These are phyloP conservation scores for Phlyctochytrium planicorne DNA, from an alignment of 192 early-diverging fungal genomes.

Conservation along the genomic window DNA sequence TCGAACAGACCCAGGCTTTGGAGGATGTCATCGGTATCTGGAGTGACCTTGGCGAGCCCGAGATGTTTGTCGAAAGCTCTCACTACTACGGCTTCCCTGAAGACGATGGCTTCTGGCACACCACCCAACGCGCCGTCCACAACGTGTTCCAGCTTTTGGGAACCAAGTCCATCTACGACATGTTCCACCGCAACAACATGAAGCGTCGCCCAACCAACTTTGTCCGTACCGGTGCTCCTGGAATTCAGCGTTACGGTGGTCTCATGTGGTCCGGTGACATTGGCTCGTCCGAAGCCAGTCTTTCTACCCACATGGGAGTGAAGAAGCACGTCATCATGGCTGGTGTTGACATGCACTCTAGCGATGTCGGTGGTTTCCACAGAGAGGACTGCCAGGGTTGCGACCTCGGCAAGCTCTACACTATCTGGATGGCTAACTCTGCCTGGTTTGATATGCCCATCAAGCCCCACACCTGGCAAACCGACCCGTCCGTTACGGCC, in stretches of 20 bases:
- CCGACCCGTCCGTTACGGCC: constrained; percentile 7
- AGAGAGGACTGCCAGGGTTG: not conserved
- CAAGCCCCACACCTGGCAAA: constrained; percentile 14
- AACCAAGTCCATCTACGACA: constrained; percentile 15
- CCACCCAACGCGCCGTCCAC: constrained; percentile 10
- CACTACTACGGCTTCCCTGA: constrained; percentile 15
- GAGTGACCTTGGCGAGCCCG: constrained; percentile 23
- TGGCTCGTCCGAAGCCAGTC: not conserved
- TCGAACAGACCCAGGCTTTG: not conserved
- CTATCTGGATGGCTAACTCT: constrained; percentile 15
- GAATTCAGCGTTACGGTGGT: constrained; percentile 22
- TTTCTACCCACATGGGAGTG: constrained; percentile 18
- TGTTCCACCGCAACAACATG: constrained; percentile 11
- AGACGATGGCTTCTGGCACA: constrained; percentile 14
- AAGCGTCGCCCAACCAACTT: constrained; percentile 5
- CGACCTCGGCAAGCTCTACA: constrained; percentile 5
- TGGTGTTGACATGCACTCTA: constrained; percentile 17
- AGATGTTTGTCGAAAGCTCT: constrained; percentile 12
- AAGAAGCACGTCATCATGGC: constrained; percentile 25
- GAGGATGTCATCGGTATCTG: constrained; percentile 17
- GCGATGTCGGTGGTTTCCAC: constrained; percentile 24
- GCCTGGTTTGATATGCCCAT: constrained; percentile 22
- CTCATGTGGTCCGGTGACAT: constrained; percentile 23
- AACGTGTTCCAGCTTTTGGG: constrained; percentile 24
- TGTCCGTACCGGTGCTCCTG: constrained; percentile 18